phyloP scores from a whole-genome alignment of 2,329 filamentous ascomycete species.

The Myriosclerotinia duriaeana region DNA sequence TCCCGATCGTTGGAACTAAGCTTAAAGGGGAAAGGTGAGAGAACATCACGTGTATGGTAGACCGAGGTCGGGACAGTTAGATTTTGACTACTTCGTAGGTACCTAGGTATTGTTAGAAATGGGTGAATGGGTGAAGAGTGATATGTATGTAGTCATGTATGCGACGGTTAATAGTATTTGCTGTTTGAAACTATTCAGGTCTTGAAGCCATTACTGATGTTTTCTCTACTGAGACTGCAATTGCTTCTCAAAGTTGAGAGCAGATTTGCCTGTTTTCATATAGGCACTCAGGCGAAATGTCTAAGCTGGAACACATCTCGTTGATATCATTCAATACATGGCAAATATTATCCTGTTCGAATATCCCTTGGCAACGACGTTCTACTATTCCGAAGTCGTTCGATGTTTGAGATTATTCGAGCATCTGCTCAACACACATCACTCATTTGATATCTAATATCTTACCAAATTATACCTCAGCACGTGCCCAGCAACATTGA shows the following conservation, averaged over 20 bases:
- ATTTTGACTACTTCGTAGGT: background rate
- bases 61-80: slow-evolving; percentile 19
- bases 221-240: background rate
- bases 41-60: background rate
- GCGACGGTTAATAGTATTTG: too few relatives aligned
- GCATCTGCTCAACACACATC: background rate
- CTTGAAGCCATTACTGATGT: background rate
- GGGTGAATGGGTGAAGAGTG: too few relatives aligned
- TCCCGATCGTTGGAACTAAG: slow-evolving; percentile 11
- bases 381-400: background rate
- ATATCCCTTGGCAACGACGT: background rate
- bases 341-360: background rate
- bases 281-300: background rate
- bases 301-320: background rate
- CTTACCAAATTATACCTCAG: background rate
- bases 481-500: background rate
- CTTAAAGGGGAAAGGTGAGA: background rate
- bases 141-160: too few relatives aligned
- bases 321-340: too few relatives aligned
- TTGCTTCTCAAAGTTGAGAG: slow-evolving; percentile 10
- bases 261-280: background rate
- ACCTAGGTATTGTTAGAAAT: too few relatives aligned
- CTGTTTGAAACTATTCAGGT: too few relatives aligned
- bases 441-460: background rate
- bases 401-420: background rate